Percentiles rank a stretch among this genome's conserved stretches.
Evolutionary conservation across 2,329 filamentous ascomycete species (phyloP).

Genomic region (Torrubiellomyces zombiae): DNA sequence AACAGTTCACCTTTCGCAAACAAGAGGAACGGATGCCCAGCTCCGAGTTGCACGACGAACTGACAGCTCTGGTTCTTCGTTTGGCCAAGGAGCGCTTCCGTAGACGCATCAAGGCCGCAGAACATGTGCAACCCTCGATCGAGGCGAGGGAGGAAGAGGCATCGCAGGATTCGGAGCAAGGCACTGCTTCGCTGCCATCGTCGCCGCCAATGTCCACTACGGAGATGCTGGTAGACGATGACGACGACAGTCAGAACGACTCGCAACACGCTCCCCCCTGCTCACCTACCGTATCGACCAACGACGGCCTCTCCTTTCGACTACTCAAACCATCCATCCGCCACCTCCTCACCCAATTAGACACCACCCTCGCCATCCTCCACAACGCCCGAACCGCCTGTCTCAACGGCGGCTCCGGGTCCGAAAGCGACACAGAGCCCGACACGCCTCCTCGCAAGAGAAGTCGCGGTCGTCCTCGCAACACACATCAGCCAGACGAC

Average conservation of each 20-base stretch:
- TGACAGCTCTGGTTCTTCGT: slow-evolving; percentile 50
- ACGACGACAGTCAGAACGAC: slow-evolving; percentile 2
- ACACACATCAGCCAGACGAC: slow-evolving; percentile 3
- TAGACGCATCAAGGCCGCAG: slow-evolving; percentile 9
- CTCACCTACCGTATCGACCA: slow-evolving; percentile 34
- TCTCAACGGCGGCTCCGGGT: slow-evolving; percentile 21
- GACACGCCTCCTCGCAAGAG: slow-evolving; percentile 11
- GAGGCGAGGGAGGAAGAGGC: slow-evolving; percentile 3
- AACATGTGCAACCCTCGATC: slow-evolving; percentile 4
- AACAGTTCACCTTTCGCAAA: slow-evolving; percentile 33
- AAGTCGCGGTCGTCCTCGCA: slow-evolving; percentile 12
- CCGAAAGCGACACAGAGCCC: slow-evolving; percentile 20
- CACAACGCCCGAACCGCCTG: slow-evolving; percentile 45
- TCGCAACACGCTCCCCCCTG: neutral
- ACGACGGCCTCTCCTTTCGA: slow-evolving; percentile 50
- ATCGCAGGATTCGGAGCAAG: neutral
- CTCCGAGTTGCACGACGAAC: slow-evolving; percentile 48
- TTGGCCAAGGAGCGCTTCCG: slow-evolving; percentile 50
- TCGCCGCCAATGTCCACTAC: slow-evolving; percentile 4
- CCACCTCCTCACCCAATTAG: slow-evolving; percentile 54
- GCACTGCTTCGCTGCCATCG: slow-evolving; percentile 4
- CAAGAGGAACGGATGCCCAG: slow-evolving; percentile 32
- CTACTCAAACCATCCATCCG: slow-evolving; percentile 52
- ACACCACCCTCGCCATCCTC: slow-evolving; percentile 51
- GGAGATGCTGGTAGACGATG: slow-evolving; percentile 1